These are phyloP conservation scores for Neopestalotiopsis clavispora DNA, from an alignment of 2,329 filamentous ascomycete genomes.

Conservation along the genomic window DNA sequence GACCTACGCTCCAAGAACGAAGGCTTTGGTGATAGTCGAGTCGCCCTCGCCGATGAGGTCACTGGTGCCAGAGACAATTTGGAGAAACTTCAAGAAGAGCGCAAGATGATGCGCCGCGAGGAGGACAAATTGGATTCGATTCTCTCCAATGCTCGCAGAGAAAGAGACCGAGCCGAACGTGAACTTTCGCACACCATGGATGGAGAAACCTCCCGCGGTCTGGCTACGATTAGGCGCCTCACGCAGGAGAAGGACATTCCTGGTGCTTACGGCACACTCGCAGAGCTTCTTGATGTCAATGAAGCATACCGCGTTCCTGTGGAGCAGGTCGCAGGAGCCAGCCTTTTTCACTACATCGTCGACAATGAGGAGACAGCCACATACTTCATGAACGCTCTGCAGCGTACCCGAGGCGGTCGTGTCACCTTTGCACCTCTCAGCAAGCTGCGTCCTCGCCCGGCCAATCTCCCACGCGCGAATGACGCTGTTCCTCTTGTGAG, in stretches of 20 bases:
- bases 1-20: conserved; percentile 75
- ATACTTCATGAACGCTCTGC: conserved; percentile 77
- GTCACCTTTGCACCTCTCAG: conserved; percentile 95
- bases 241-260: conserved; percentile 79
- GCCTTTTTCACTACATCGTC: conserved; percentile 94
- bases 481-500: conserved; percentile 87
- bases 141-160: conserved; percentile 74
- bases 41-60: conserved; percentile 74
- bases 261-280: conserved; percentile 90
- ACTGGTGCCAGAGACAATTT: conserved; percentile 78
- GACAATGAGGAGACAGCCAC: conserved; percentile 90
- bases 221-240: conserved; percentile 84
- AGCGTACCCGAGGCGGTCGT: conserved; percentile 80
- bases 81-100: conserved; percentile 82
- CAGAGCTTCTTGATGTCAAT: conserved; percentile 86
- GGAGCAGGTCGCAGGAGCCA: conserved; percentile 90
- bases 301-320: conserved; percentile 87
- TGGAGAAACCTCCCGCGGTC: conserved; percentile 80
- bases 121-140: conserved; percentile 85
- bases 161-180: conserved; percentile 78
- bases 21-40: conserved; percentile 76
- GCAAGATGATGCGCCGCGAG: conserved; percentile 86
- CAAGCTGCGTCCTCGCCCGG: conserved; percentile 71
- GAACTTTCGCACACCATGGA: conserved; percentile 87
- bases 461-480: conserved; percentile 81